phyloP scores from a whole-genome alignment of 83 land plant genomes.

The Diphasiastrum complanatum region DNA sequence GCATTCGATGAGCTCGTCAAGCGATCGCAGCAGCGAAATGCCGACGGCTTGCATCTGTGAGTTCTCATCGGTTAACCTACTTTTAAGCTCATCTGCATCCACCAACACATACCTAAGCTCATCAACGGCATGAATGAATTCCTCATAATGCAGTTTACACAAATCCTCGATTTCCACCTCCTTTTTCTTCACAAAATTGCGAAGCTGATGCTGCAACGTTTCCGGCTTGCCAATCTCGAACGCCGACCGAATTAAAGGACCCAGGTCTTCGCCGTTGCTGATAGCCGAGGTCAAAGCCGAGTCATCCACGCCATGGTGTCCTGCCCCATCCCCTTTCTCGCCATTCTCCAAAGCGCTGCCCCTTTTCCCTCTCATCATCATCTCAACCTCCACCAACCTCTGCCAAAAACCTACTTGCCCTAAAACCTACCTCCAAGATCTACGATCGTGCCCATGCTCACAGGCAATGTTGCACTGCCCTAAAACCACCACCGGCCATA shows the following conservation, averaged over 20 bases:
- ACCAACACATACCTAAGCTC: constrained; percentile 88
- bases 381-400: too few species aligned
- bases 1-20: constrained; percentile 75
- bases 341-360: too few species aligned
- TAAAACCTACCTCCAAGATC: too few species aligned
- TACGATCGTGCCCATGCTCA: too few species aligned
- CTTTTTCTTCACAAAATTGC: constrained; percentile 70
- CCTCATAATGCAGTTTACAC: constrained; percentile 83
- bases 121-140: constrained; percentile 90
- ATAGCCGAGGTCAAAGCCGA: constrained; percentile 53
- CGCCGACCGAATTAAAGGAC: constrained; percentile 68
- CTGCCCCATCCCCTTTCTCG: constrained; percentile 62
- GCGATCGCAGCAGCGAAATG: constrained; percentile 44
- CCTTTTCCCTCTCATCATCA: too few species aligned
- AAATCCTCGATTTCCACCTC: constrained; percentile 93
- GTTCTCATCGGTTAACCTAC: constrained; percentile 57
- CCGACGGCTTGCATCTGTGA: constrained; percentile 66
- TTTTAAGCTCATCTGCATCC: constrained; percentile 85
- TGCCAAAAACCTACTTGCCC: too few species aligned
- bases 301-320: constrained; percentile 35
- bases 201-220: constrained; percentile 64
- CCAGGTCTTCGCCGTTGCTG: constrained; percentile 71
- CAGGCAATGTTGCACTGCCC: too few species aligned
- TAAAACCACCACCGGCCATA: too few species aligned
- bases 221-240: constrained; percentile 87